Evolutionary conservation across 176 grass and related monocot genomes (phyloP), one percentile per base, ranked within the genome.

Genomic region (Rhipidocladum racemiflorum): DNA sequence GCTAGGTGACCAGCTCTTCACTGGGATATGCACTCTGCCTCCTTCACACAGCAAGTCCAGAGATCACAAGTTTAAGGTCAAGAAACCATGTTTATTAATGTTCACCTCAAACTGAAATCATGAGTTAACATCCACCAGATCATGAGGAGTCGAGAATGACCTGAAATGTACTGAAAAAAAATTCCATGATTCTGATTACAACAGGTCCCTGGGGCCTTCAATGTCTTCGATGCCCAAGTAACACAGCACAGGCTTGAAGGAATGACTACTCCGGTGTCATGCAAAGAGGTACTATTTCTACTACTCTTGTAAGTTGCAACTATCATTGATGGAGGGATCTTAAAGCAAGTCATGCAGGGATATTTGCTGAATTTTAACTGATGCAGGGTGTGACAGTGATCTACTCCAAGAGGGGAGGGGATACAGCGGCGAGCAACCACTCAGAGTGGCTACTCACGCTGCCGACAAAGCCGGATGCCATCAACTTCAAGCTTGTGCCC

Each of bases 1-100:
- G 75, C 90, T 98, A 16, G 92, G 96, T 8, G 79, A 95, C 68
- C 89, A 98, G 85, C 84, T 98, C 10, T 95, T 98, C 57, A 95
- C 96, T 9, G 96, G 95, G 13, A 91, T 80, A 16, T 98, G 96
- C 65, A 23, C 88, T 2, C 76, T 98, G 27, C 92, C 90, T 34
- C 76, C 86, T 64, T 84, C 84, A 32, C 83, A 86, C 60, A 53
- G 30, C 84, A 98, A 91, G 78, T 80, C 59, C 21, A 91, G 87
- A 79, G 90, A 91, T 32, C 55, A 88, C 72, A 98, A 90, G 70
- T 67, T 85, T 8, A 98, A 98, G 96, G 95, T 94, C 27, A 66
- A 34, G n/a, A 72, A 23, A 44, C 29, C 17, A 18, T 50, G 21
- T 51, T 88, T 21, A 5, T 13, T 62, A 32, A 53, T n/a, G 2